A percentile compares a stretch with the other conserved stretches of the same genome.
These are phyloP conservation scores for Acanthamoeba pearcei DNA, from an alignment of 208 protist species.

Conservation along the genomic window DNA sequence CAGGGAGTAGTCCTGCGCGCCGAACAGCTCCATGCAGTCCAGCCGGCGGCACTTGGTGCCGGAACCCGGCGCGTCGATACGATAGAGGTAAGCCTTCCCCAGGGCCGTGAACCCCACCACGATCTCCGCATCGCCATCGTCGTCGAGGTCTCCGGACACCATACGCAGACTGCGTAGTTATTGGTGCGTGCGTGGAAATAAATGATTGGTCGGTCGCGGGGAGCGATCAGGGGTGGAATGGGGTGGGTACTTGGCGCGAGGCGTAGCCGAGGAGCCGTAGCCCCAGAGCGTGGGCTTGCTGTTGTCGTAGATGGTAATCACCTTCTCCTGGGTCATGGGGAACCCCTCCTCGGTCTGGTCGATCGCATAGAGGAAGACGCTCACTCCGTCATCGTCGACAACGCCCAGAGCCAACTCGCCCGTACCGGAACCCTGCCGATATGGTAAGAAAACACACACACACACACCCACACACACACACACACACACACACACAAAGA, in stretches of 20 bases:
- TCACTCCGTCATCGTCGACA: neutral
- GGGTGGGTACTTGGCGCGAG: neutral
- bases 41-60: slow-evolving; percentile 2
- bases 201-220: neutral
- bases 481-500: too few relatives aligned
- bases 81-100: neutral
- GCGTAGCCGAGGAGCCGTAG: neutral
- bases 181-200: neutral
- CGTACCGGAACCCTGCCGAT: neutral
- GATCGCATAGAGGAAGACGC: slow-evolving; percentile 19
- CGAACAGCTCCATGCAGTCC: slow-evolving; percentile 5
- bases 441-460: too few relatives aligned
- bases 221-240: neutral
- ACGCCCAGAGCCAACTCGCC: slow-evolving; percentile 1
- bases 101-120: neutral
- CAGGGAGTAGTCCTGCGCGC: neutral
- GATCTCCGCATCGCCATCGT: slow-evolving; percentile 32
- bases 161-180: neutral
- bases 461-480: too few relatives aligned
- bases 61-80: neutral
- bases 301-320: neutral
- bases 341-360: neutral
- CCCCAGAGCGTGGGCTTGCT: neutral
- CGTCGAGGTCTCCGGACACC: slow-evolving; percentile 26
- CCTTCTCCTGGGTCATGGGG: slow-evolving; percentile 20